phyloP scores from a whole-genome alignment of 192 early-diverging fungal genomes.

The Backusella mclennaniae region DNA sequence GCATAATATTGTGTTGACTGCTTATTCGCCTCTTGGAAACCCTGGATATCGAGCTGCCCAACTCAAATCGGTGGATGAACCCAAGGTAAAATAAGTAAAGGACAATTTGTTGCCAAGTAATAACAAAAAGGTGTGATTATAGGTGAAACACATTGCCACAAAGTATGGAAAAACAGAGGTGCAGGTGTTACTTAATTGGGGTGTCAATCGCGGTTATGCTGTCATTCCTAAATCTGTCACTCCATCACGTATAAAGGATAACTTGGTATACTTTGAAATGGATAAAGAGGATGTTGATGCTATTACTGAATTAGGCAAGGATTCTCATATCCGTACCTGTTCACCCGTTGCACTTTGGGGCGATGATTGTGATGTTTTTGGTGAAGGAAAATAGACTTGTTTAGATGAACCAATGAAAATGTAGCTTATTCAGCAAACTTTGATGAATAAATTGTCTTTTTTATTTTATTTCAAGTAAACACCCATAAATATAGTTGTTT shows the following conservation, averaged over 20 bases:
- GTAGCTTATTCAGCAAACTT: neutral
- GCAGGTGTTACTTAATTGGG: constrained; percentile 58
- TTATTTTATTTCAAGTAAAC: too few species aligned
- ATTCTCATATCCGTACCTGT: constrained; percentile 12
- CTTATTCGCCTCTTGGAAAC: constrained; percentile 68
- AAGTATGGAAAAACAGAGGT: constrained; percentile 47
- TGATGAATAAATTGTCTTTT: too few species aligned
- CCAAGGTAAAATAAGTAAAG: neutral
- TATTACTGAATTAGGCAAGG: constrained; percentile 21
- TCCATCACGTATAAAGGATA: constrained; percentile 49
- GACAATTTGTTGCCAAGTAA: neutral
- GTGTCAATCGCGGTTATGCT: constrained; percentile 43
- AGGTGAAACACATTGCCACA: constrained; percentile 41
- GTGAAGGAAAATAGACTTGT: neutral
- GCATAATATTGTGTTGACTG: constrained; percentile 63
- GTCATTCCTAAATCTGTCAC: constrained; percentile 71
- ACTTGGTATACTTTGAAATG: constrained; percentile 48
- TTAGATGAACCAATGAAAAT: neutral
- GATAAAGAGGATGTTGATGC: constrained; percentile 21
- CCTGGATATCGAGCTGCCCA: constrained; percentile 14
- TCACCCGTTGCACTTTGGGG: neutral
- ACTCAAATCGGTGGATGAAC: constrained; percentile 13
- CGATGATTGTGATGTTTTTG: neutral
- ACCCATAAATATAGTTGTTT: too few species aligned
- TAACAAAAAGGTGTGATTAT: constrained; percentile 25